These are phyloP conservation scores for Endoconidiophora laricicola DNA, from an alignment of 2,329 filamentous ascomycete genomes.

Conservation along the genomic window DNA sequence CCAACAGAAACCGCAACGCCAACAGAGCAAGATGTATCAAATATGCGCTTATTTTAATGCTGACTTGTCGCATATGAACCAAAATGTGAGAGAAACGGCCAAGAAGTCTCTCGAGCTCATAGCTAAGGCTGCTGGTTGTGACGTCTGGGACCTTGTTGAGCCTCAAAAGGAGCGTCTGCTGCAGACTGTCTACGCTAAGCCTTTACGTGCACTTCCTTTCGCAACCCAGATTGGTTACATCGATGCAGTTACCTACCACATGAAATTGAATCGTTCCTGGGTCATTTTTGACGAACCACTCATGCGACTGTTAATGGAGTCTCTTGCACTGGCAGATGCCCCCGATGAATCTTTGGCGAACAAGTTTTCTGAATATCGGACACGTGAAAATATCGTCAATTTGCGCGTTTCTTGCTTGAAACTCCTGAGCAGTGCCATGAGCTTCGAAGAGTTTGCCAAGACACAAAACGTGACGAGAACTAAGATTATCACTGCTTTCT, in stretches of 20 bases:
- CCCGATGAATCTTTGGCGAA: conserved; percentile 81
- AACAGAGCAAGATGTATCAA: conserved; percentile 25
- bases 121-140: conserved; percentile 57
- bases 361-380: conserved; percentile 88
- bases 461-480: conserved; percentile 47
- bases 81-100: conserved; percentile 76
- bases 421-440: conserved; percentile 82
- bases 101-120: conserved; percentile 68
- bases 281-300: conserved; percentile 84
- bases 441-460: conserved; percentile 78
- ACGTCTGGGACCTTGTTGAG: conserved; percentile 75
- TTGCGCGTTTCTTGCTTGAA: conserved; percentile 86
- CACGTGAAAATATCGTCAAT: conserved; percentile 85
- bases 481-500: conserved; percentile 85
- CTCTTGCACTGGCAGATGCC: conserved; percentile 81
- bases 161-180: conserved; percentile 82
- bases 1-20: conserved; percentile 38
- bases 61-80: conserved; percentile 90
- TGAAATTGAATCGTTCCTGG: conserved; percentile 76
- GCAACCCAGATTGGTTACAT: conserved; percentile 95
- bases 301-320: conserved; percentile 82
- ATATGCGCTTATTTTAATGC: conserved; percentile 74
- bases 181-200: conserved; percentile 89
- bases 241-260: conserved; percentile 89
- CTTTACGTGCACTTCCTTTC: conserved; percentile 80